These are phyloP conservation scores for Phragmites australis DNA, from an alignment of 176 grass and related monocot genomes.

Conservation along the genomic window DNA sequence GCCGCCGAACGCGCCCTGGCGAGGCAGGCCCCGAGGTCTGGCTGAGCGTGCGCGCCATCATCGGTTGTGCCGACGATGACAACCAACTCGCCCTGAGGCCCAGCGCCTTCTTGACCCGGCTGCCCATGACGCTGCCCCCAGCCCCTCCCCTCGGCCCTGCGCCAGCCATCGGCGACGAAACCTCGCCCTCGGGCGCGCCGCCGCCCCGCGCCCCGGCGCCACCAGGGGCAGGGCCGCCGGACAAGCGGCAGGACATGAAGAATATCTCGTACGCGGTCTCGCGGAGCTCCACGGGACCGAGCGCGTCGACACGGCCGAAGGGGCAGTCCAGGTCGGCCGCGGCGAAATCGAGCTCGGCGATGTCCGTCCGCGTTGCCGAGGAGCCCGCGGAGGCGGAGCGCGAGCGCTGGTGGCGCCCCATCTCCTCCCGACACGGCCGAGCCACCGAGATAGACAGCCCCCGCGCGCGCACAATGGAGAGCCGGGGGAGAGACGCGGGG, in stretches of 20 bases:
- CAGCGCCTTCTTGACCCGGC: conserved; percentile 72
- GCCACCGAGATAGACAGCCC: conserved; percentile 12
- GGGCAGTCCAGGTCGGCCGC: conserved; percentile 45
- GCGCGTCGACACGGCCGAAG: conserved; percentile 56
- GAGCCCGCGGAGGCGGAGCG: conserved; percentile 43
- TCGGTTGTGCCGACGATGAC: conserved; percentile 34
- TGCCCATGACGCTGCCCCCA: conserved; percentile 55
- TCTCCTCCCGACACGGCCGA: conserved; percentile 31
- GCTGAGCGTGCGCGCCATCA: conserved; percentile 61
- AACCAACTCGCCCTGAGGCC: conserved; percentile 59
- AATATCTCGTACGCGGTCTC: conserved; percentile 68
- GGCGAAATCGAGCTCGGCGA: conserved; percentile 38
- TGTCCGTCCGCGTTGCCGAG: conserved; percentile 25
- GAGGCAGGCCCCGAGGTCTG: conserved; percentile 57
- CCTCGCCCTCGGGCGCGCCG: conserved; percentile 24
- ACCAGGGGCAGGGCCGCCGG: not conserved
- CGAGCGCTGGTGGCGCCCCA: conserved; percentile 51
- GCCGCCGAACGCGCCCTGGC: conserved; percentile 55
- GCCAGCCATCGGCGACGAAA: conserved; percentile 30
- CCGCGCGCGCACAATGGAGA: conserved; percentile 12
- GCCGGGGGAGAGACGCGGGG: not conserved
- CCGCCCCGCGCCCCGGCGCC: not conserved
- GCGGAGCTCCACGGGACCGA: conserved; percentile 53
- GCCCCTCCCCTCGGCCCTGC: conserved; percentile 34
- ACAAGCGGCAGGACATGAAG: conserved; percentile 66